Evolutionary conservation across 208 protist genomes (phyloP).

Genomic region (Crithidia acanthocephali): DNA sequence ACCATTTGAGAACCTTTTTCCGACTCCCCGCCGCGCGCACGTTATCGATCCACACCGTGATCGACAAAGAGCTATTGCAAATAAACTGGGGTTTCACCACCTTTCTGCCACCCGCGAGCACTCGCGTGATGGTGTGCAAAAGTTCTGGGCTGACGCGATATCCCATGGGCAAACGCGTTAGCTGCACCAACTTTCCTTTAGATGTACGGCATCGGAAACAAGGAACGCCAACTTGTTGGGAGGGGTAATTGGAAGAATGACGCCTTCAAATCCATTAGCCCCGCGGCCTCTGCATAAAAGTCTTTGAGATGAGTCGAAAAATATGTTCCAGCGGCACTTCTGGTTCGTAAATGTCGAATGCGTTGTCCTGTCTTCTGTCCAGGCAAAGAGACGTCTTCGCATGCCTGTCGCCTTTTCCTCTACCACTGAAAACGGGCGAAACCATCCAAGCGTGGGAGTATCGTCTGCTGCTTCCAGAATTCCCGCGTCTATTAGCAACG

Average conservation of each 20-base stretch:
- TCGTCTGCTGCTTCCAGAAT: not conserved
- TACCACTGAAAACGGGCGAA: not conserved
- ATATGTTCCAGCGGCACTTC: not conserved
- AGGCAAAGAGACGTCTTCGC: not conserved
- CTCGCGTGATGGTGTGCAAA: not conserved
- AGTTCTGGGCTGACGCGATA: not conserved
- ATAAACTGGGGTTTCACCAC: not conserved
- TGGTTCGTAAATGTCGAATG: no score
- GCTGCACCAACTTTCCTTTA: not conserved
- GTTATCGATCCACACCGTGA: conserved; percentile 2
- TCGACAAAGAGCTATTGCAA: not conserved
- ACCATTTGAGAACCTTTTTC: not conserved
- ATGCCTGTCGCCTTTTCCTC: not conserved
- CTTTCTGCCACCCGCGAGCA: not conserved
- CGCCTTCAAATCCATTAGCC: no score
- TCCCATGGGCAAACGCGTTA: not conserved
- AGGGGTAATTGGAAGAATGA: not conserved
- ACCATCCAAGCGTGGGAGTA: not conserved
- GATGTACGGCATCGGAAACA: conserved; percentile 1
- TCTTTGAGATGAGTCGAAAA: not conserved
- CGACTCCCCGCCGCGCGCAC: not conserved
- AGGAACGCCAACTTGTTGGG: not conserved
- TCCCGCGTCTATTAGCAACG: not conserved
- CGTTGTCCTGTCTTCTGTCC: not conserved
- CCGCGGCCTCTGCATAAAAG: not conserved